Conservation (phyloP, 179 eudicot species). For the Beta lomatogona region DNA sequence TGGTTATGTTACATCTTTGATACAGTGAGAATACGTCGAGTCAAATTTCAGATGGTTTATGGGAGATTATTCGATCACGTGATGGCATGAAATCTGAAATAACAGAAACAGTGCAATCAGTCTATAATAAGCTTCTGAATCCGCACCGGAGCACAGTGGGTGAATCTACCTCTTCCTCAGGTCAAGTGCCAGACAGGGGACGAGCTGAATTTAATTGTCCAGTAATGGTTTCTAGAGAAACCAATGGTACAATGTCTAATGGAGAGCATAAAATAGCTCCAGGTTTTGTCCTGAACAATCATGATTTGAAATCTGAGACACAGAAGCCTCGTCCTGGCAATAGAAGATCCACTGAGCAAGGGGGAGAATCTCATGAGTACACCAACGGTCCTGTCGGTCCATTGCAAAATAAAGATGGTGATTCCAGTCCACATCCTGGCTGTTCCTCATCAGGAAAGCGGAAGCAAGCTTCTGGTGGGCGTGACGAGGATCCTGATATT, state of each 20-base stretch:
- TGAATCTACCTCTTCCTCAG: constrained; percentile 35
- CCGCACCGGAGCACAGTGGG: constrained; percentile 41
- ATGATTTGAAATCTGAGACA: constrained; percentile 31
- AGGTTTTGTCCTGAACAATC: constrained; percentile 37
- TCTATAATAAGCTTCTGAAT: constrained; percentile 56
- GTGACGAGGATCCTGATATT: constrained; percentile 77
- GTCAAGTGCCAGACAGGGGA: constrained; percentile 23
- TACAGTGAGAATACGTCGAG: constrained; percentile 63
- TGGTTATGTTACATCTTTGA: constrained; percentile 20
- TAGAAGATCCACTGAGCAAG: constrained; percentile 29
- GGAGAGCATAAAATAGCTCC: constrained; percentile 49
- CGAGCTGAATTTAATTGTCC: constrained; percentile 27
- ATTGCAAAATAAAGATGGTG: constrained; percentile 21
- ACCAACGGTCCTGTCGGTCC: constrained; percentile 24
- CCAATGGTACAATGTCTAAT: constrained; percentile 35
- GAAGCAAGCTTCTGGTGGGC: constrained; percentile 35
- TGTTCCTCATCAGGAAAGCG: constrained; percentile 35
- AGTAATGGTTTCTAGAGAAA: constrained; percentile 26
- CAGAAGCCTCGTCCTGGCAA: constrained; percentile 28
- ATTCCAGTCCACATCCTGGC: constrained; percentile 48
- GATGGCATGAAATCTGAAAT: constrained; percentile 77
- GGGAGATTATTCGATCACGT: constrained; percentile 70
- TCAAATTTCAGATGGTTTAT: constrained; percentile 72
- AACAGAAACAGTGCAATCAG: constrained; percentile 67
- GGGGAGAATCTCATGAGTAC: constrained; percentile 20